phyloP scores from a whole-genome alignment of 768 basidiomycete species.

The Coprinopsis strossmayeri region DNA sequence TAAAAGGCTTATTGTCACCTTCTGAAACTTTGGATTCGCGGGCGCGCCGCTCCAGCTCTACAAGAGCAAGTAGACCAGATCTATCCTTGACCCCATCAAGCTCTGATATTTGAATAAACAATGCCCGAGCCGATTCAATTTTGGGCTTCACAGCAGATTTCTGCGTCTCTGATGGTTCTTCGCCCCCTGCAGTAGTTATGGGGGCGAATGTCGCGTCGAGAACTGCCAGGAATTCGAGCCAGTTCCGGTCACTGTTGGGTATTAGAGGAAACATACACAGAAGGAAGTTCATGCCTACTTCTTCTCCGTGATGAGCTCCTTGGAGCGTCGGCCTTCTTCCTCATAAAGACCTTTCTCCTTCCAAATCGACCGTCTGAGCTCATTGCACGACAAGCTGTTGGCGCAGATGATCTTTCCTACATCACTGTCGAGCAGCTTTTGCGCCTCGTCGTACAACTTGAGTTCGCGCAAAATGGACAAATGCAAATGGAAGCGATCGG shows the following conservation, averaged over 20 bases:
- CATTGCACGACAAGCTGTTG: slow-evolving; percentile 68
- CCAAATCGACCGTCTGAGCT: slow-evolving; percentile 70
- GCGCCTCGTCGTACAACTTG: slow-evolving; percentile 62
- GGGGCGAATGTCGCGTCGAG: slow-evolving; percentile 57
- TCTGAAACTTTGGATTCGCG: slow-evolving; percentile 38
- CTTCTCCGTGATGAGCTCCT: slow-evolving; percentile 50
- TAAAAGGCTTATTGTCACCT: slow-evolving; percentile 24
- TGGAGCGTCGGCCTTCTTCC: slow-evolving; percentile 60
- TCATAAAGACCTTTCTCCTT: slow-evolving; percentile 43
- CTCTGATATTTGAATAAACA: slow-evolving; percentile 53
- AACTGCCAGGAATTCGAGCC: slow-evolving; percentile 76
- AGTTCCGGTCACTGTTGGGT: slow-evolving; percentile 64
- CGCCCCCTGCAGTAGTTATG: slow-evolving; percentile 14
- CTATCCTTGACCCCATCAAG: slow-evolving; percentile 69
- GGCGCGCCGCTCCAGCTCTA: slow-evolving; percentile 70
- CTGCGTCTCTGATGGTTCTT: slow-evolving; percentile 23
- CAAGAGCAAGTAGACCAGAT: slow-evolving; percentile 61
- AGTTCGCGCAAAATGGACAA: slow-evolving; percentile 66
- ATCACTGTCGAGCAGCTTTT: slow-evolving; percentile 60
- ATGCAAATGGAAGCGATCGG: slow-evolving; percentile 78
- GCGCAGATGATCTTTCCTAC: slow-evolving; percentile 61
- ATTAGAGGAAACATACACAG: slow-evolving; percentile 9
- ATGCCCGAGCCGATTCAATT: slow-evolving; percentile 35
- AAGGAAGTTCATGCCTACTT: slow-evolving; percentile 33
- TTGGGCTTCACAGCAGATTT: slow-evolving; percentile 31